Percentiles rank a stretch among this genome's conserved stretches.
Evolutionary conservation across 495 filamentous ascomycete species (phyloP).

Genomic region (Podospora comata): DNA sequence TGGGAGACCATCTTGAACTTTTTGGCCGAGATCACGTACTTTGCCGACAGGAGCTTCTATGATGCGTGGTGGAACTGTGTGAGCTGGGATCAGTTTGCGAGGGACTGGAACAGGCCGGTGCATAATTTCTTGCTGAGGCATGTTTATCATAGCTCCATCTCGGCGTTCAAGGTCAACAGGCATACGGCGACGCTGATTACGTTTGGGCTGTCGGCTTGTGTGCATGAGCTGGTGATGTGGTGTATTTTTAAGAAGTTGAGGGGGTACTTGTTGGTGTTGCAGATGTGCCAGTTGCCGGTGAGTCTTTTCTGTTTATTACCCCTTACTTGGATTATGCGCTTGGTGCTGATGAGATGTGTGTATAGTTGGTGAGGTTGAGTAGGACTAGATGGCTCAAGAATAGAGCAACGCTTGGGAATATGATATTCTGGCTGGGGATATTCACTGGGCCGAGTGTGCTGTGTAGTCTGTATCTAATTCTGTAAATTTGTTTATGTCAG

Average conservation of each 20-base stretch:
- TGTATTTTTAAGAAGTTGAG: conserved; percentile 73
- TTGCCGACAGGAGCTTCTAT: conserved; percentile 77
- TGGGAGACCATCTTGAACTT: conserved; percentile 79
- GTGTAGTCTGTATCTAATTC: conserved; percentile 66
- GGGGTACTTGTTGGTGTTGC: conserved; percentile 65
- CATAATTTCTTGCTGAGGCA: conserved; percentile 71
- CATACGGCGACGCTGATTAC: conserved; percentile 69
- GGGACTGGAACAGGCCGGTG: conserved; percentile 71
- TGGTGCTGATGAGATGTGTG: conserved; percentile 11
- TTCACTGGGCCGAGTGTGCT: conserved; percentile 69
- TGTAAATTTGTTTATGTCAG: conserved; percentile 37
- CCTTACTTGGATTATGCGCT: background rate
- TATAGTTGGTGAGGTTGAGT: conserved; percentile 56
- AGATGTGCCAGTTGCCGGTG: conserved; percentile 66
- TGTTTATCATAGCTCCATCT: conserved; percentile 72
- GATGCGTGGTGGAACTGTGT: conserved; percentile 67
- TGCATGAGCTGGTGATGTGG: conserved; percentile 75
- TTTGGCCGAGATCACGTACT: conserved; percentile 66
- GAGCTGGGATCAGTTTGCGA: conserved; percentile 65
- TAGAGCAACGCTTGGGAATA: conserved; percentile 60
- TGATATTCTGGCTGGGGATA: conserved; percentile 72
- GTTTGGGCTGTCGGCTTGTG: conserved; percentile 64
- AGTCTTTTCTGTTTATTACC: conserved; percentile 12
- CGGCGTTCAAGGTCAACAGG: conserved; percentile 62
- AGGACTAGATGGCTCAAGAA: conserved; percentile 59